Evolutionary conservation across 805 yeast genomes (phyloP).

Genomic region (Starmerella bombi): DNA sequence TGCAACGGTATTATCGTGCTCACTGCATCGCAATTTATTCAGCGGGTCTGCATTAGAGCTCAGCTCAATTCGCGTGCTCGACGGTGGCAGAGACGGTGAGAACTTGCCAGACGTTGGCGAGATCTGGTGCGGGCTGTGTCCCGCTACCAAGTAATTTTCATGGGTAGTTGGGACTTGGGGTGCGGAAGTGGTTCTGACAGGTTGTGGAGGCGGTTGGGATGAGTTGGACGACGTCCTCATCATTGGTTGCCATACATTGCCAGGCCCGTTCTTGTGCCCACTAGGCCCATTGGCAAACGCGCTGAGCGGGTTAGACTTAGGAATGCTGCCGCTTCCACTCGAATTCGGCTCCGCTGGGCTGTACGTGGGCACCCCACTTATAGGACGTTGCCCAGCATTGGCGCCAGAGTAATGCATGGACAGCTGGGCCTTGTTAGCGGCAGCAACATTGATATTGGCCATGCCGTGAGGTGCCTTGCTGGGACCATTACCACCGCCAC

Average conservation of each 20-base stretch:
- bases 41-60: conserved; percentile 43
- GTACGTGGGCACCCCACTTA: too few relatives aligned
- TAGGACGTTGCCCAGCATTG: too few relatives aligned
- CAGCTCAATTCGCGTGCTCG: background rate
- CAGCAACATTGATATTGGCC: background rate
- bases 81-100: background rate
- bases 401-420: too few relatives aligned
- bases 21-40: conserved; percentile 70
- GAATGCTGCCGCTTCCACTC: too few relatives aligned
- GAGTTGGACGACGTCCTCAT: too few relatives aligned
- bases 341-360: too few relatives aligned
- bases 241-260: too few relatives aligned
- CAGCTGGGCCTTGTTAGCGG: background rate
- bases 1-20: conserved; percentile 83
- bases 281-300: too few relatives aligned
- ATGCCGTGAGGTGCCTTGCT: background rate
- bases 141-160: too few relatives aligned
- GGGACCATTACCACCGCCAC: background rate
- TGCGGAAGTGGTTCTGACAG: background rate
- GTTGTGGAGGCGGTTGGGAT: background rate
- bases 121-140: background rate
- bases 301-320: too few relatives aligned
- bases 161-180: background rate
- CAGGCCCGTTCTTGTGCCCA: too few relatives aligned
- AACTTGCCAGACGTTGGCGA: background rate